Evolutionary conservation across 345 rosid genomes (phyloP), one percentile per base, ranked within the genome.

Genomic region (Citrus australasica): DNA sequence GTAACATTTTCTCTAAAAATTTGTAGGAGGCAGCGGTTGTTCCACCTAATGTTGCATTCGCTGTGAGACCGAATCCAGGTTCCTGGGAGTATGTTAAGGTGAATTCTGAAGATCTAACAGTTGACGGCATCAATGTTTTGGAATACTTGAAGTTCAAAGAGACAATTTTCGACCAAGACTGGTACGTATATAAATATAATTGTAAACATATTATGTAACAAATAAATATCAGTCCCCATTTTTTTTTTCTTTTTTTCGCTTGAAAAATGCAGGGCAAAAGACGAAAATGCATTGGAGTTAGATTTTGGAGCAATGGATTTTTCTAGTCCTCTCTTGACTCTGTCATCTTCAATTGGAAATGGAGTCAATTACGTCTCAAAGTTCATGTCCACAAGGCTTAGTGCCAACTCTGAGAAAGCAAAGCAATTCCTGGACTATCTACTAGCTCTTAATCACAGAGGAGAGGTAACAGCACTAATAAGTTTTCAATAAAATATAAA

Each of bases 71-170:
- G 6, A 91, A 83, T 71, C 98, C 98, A 5, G 99, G 98, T 14
- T 87, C 82, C 80, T 96, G 97, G 97, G 99, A 94, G 78, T 91
- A 83, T 72, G 94, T 96, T 59, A 92, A 88, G 75, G 99, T 96
- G 66, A 85, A 90, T 51, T 80, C 92, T 58, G 87, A 84, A 28
- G 88, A 89, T 69, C 80, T 96, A 61, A 68, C 85, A 0, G 98
- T 90, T 0, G 96, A 89, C 21, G 92, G 82, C 56, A 89, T 92
- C 76, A 82, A 79, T 27, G 80, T 82, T 5, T 80, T 90, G 0
- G 95, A 96, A 40, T 96, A 88, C 88, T 85, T 96, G 82, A 84
- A 83, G 84, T 87, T 91, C 83, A 96, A 96, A 81, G 99, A 96
- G 78, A 85, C 78, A 61, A 83, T 92, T 75, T 91, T 87, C 25